These are phyloP conservation scores for Cyclotella atomus DNA, from an alignment of 108 stramenopile genomes.

Conservation along the genomic window DNA sequence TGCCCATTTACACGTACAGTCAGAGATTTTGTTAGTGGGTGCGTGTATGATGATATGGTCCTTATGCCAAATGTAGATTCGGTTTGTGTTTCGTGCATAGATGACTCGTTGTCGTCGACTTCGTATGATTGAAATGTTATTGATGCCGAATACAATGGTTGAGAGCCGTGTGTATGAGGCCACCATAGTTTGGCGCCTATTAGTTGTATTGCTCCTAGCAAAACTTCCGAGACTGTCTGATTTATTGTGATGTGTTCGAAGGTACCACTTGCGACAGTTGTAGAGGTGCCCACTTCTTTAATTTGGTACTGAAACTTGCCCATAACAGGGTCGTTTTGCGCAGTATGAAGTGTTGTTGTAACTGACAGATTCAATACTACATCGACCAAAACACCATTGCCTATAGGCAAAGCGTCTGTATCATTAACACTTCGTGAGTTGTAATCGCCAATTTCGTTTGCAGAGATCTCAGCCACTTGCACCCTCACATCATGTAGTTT, in stretches of 20 bases:
- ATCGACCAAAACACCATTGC: slow-evolving; percentile 34
- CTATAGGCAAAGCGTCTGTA: slow-evolving; percentile 20
- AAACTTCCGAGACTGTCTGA: not conserved
- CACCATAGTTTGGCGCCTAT: slow-evolving; percentile 52
- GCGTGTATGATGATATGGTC: slow-evolving; percentile 40
- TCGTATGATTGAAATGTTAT: slow-evolving; percentile 23
- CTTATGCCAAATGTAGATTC: slow-evolving; percentile 46
- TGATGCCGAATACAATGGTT: slow-evolving; percentile 32
- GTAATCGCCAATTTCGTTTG: not conserved
- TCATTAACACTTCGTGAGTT: not conserved
- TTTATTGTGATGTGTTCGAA: slow-evolving; percentile 27
- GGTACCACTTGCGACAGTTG: slow-evolving; percentile 24
- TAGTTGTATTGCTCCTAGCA: slow-evolving; percentile 15
- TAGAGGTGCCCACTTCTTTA: not conserved
- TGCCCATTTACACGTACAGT: slow-evolving; percentile 53
- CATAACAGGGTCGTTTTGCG: not conserved
- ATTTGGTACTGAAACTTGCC: slow-evolving; percentile 19
- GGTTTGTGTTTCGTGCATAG: slow-evolving; percentile 16
- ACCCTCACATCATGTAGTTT: slow-evolving; percentile 37
- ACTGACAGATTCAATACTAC: slow-evolving; percentile 31
- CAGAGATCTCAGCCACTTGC: slow-evolving; percentile 3
- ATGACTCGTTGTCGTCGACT: not conserved
- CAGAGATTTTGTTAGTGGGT: slow-evolving; percentile 34
- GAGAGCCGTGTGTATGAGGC: slow-evolving; percentile 46
- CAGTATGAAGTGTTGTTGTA: slow-evolving; percentile 17